Percentiles rank a stretch among this genome's conserved stretches.
Conservation (phyloP, 371 early-diverging fungal genomes). For the Chytridium lagenaria region DNA sequence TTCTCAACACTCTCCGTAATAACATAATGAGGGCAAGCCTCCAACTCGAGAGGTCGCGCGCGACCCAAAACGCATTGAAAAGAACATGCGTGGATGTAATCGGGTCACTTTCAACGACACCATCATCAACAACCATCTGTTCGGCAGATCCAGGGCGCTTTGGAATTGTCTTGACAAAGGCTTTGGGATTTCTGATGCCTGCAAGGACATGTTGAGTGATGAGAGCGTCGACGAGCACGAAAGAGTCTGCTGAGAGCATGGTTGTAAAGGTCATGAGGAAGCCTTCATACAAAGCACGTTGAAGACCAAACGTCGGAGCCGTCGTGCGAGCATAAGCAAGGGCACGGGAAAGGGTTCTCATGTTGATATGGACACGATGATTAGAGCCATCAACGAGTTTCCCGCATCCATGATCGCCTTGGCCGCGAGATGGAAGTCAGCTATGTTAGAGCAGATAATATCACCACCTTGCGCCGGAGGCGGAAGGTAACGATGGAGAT, state of each 20-base stretch:
- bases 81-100: constrained; percentile 59
- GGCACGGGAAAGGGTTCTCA: constrained; percentile 93
- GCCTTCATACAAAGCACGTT: constrained; percentile 90
- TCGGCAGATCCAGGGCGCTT: constrained; percentile 18
- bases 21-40: constrained; percentile 67
- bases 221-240: constrained; percentile 62
- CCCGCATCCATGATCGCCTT: constrained; percentile 76
- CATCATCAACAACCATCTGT: constrained; percentile 1
- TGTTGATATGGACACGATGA: constrained; percentile 89
- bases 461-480: constrained; percentile 66
- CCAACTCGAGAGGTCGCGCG: constrained; percentile 59
- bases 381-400: constrained; percentile 90
- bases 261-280: constrained; percentile 95
- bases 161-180: constrained; percentile 36
- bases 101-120: constrained; percentile 34
- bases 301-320: constrained; percentile 74
- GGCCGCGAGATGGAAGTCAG: constrained; percentile 83
- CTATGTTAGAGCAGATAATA: constrained; percentile 72
- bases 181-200: constrained; percentile 63
- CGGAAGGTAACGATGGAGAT: constrained; percentile 61
- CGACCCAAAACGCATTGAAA: constrained; percentile 88
- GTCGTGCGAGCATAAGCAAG: constrained; percentile 82
- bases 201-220: constrained; percentile 71
- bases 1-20: constrained; percentile 85
- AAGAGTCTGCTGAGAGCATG: constrained; percentile 80